A percentile compares a stretch with the other conserved stretches of the same genome.
Evolutionary conservation across 2,329 filamentous ascomycete genomes (phyloP).

Genomic region (Ophiostoma piceae): DNA sequence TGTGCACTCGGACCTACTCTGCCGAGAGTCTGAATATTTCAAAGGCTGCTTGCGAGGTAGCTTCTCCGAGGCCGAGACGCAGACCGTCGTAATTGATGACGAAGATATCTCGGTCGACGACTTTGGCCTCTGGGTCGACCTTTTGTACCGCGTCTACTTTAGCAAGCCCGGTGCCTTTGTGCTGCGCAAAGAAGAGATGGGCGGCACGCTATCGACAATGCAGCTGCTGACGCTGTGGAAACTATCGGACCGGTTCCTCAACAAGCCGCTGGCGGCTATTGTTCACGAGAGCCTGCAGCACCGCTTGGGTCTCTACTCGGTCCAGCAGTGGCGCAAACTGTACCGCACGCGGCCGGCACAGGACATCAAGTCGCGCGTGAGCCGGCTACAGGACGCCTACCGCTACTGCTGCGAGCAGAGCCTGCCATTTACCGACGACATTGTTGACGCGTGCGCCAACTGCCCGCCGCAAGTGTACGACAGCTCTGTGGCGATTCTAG

Average conservation of each 20-base stretch:
- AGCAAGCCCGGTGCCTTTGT: constrained; percentile 23
- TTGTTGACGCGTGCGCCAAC: constrained; percentile 27
- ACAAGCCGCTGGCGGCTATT: constrained; percentile 20
- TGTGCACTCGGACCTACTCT: constrained; percentile 27
- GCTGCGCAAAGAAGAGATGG: constrained; percentile 28
- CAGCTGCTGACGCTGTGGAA: constrained; percentile 29
- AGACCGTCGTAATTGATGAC: constrained; percentile 27
- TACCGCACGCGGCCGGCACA: constrained; percentile 26
- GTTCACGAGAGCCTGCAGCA: constrained; percentile 29
- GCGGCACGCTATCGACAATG: constrained; percentile 29
- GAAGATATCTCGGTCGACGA: constrained; percentile 24
- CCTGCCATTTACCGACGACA: constrained; percentile 27
- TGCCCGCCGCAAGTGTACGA: constrained; percentile 29
- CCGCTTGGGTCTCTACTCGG: constrained; percentile 28
- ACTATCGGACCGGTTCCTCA: constrained; percentile 28
- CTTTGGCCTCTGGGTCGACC: constrained; percentile 29
- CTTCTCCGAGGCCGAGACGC: constrained; percentile 26
- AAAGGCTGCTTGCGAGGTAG: constrained; percentile 25
- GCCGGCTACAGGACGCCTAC: constrained; percentile 27
- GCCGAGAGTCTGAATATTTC: constrained; percentile 27
- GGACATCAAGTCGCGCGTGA: constrained; percentile 27
- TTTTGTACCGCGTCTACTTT: constrained; percentile 28
- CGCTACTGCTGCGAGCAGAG: constrained; percentile 25
- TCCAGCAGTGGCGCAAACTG: constrained; percentile 27
- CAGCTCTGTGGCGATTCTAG: constrained; percentile 25